Conservation (phyloP, 768 basidiomycete genomes). For the Mycena polygramma region DNA sequence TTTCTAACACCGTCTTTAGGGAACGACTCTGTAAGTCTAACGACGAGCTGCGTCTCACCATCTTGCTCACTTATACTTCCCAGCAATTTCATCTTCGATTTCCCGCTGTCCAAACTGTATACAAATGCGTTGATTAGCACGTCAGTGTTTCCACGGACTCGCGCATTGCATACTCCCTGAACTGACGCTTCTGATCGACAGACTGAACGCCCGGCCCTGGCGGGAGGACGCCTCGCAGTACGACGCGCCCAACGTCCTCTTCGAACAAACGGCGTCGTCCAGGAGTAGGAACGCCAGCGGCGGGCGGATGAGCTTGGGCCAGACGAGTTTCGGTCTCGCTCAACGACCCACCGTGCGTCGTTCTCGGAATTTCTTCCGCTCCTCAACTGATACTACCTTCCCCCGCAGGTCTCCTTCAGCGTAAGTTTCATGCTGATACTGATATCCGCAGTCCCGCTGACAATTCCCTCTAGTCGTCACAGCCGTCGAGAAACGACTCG, state of each 20-base stretch:
- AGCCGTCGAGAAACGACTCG: too few relatives aligned
- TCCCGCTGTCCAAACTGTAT: conserved; percentile 33
- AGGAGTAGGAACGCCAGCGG: too few relatives aligned
- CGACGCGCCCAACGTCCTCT: conserved; percentile 18
- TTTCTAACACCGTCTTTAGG: too few relatives aligned
- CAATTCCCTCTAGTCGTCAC: background rate
- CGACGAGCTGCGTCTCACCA: too few relatives aligned
- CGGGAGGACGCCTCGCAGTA: background rate
- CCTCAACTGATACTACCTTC: too few relatives aligned
- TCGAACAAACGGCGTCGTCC: conserved; percentile 6
- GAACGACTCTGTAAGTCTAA: too few relatives aligned
- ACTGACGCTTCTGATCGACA: background rate
- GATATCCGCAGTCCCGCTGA: background rate
- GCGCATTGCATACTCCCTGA: too few relatives aligned
- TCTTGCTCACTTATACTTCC: too few relatives aligned
- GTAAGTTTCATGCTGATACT: background rate
- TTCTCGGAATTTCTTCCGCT: background rate
- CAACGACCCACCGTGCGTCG: background rate
- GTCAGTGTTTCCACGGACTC: background rate
- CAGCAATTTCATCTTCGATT: conserved; percentile 33
- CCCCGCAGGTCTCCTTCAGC: background rate
- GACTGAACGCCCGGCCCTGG: conserved; percentile 37
- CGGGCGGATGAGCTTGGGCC: background rate
- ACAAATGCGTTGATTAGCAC: conserved; percentile 35
- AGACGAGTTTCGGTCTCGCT: background rate